phyloP scores from a whole-genome alignment of 2,329 filamentous ascomycete species.

The Ophiostoma australiae region DNA sequence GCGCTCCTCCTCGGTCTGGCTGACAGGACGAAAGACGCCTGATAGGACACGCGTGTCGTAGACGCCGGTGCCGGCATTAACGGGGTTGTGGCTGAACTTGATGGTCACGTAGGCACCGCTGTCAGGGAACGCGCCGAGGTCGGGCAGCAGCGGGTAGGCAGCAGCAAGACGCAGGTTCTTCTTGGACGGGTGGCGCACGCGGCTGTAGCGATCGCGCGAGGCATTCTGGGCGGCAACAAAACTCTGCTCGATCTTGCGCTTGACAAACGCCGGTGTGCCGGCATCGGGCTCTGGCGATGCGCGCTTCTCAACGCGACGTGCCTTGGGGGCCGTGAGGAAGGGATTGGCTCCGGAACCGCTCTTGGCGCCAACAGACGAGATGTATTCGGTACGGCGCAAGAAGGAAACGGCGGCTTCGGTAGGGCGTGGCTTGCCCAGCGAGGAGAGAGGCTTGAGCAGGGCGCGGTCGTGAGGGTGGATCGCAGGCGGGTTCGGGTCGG shows the following conservation, averaged over 20 bases:
- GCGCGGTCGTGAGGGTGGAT: conserved; percentile 79
- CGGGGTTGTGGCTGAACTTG: conserved; percentile 63
- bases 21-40: conserved; percentile 57
- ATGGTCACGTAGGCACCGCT: conserved; percentile 64
- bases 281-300: conserved; percentile 39
- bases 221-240: conserved; percentile 53
- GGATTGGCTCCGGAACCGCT: conserved; percentile 29
- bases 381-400: conserved; percentile 93
- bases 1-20: conserved; percentile 51
- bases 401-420: conserved; percentile 81
- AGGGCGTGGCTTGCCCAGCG: conserved; percentile 76
- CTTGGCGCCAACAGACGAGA: conserved; percentile 58
- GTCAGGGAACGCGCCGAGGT: conserved; percentile 65
- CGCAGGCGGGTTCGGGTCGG: conserved; percentile 63
- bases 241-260: conserved; percentile 60
- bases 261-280: conserved; percentile 61
- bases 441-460: conserved; percentile 75
- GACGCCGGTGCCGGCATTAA: conserved; percentile 45
- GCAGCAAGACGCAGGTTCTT: conserved; percentile 55
- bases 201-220: conserved; percentile 52
- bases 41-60: conserved; percentile 60
- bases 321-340: conserved; percentile 12
- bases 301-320: conserved; percentile 43
- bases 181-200: conserved; percentile 56
- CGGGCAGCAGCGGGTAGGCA: conserved; percentile 58